Evolutionary conservation across 495 filamentous ascomycete genomes (phyloP), one percentile per base, ranked within the genome.

Genomic region (Saxophila tyrrhenica): DNA sequence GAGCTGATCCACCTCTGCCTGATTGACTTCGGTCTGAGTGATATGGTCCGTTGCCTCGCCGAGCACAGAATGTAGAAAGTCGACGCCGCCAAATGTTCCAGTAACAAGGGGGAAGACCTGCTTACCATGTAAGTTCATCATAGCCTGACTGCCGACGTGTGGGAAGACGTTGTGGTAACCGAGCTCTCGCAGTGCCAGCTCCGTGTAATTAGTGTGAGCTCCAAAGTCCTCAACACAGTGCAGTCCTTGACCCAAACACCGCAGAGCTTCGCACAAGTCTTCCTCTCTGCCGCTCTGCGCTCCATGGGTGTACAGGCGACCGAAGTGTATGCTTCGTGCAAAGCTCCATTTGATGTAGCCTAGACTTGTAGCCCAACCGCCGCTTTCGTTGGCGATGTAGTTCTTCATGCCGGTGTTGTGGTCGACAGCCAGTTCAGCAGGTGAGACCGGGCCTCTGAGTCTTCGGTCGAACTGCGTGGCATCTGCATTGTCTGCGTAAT

Each of bases 151-250:
- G n/a, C 92, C 92, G 42, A 80, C 84, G 60, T 96, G 90, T 3
- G 91, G 74, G 64, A 96, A 98, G 20, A 98, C 85, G 46, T 83
- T 79, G 49, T 73, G 74, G 58, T 85, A 83, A 10, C 88, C 89
- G 54, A 96, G 77, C 62, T 98, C 92, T 2, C 87, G 82, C 24
- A 98, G 75, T 8, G 77, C 84, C 24, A 96, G 79, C 69, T 98
- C 92, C 52, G 81, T 81, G 68, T 98, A 95, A 65, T 98, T 98
- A 38, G 86, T 90, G 65, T 98, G 92, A 2, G 92, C 92, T 17
- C 85, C 86, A 61, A 95, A 98, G 66, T 98, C 91, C 66, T 98
- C 92, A 48, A 97, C 74, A 59, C 86, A 92, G 70, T 98, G 92
- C 1, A 98, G 78, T 19, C 84, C 85, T 69, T 98, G 92, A 0